Conservation (phyloP, 768 basidiomycete genomes). For the Psilocybe azurescens region DNA sequence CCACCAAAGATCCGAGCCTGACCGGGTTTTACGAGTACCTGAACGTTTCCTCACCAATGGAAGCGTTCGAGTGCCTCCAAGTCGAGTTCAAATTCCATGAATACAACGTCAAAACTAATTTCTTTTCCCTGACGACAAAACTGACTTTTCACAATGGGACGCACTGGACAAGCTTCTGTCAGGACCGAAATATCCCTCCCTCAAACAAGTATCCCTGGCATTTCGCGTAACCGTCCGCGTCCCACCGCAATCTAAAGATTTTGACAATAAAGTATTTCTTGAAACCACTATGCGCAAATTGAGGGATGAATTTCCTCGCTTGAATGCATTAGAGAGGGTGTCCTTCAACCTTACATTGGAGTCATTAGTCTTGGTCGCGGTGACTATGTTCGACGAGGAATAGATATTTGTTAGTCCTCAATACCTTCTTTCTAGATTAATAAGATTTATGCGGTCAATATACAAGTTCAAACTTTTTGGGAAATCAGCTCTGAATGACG, state of each 20-base stretch:
- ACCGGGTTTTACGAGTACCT: not conserved
- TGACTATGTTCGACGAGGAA: not conserved
- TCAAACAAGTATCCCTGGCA: not conserved
- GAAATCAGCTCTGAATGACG: too few relatives aligned
- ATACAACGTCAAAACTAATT: not conserved
- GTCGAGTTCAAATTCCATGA: not conserved
- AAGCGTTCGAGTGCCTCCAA: not conserved
- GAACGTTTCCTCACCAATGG: not conserved
- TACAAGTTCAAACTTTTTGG: too few relatives aligned
- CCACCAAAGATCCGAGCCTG: not conserved
- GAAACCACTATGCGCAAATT: not conserved
- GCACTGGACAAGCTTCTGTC: not conserved
- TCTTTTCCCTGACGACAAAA: not conserved
- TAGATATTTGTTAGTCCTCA: not conserved
- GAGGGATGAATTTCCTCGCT: conserved; percentile 1
- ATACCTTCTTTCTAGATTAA: not conserved
- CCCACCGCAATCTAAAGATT: not conserved
- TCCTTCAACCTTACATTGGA: not conserved
- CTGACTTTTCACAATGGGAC: not conserved
- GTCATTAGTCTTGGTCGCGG: not conserved
- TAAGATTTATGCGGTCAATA: too few relatives aligned
- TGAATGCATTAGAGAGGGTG: not conserved
- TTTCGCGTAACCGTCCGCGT: not conserved
- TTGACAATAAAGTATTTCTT: not conserved
- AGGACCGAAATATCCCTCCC: conserved; percentile 4